Evolutionary conservation across 2,329 filamentous ascomycete species (phyloP).

Genomic region (Tolypocladium tropicale): DNA sequence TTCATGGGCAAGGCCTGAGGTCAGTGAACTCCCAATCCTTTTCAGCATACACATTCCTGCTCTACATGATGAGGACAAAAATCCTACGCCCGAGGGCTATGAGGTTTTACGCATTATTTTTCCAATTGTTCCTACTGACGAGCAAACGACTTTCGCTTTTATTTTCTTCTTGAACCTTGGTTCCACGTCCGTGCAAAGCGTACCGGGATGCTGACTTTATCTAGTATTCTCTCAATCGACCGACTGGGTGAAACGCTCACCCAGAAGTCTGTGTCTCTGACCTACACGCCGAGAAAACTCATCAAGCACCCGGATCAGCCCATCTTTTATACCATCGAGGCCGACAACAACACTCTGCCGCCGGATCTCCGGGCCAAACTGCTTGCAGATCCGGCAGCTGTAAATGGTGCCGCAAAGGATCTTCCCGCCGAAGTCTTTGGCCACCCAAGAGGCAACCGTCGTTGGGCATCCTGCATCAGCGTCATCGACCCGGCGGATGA

Average conservation of each 20-base stretch:
- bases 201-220: background rate
- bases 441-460: conserved; percentile 69
- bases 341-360: conserved; percentile 84
- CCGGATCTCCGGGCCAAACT: conserved; percentile 67
- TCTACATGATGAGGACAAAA: conserved; percentile 54
- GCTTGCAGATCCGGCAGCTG: conserved; percentile 57
- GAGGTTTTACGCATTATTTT: conserved; percentile 46
- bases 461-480: conserved; percentile 95
- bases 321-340: conserved; percentile 88
- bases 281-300: conserved; percentile 83
- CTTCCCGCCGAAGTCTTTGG: conserved; percentile 79
- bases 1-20: conserved; percentile 81
- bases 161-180: background rate
- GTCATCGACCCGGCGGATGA: conserved; percentile 74
- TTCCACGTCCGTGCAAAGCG: too few species aligned
- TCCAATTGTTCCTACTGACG: conserved; percentile 98
- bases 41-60: conserved; percentile 2
- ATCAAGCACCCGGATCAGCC: conserved; percentile 79
- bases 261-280: conserved; percentile 75
- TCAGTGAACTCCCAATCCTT: conserved; percentile 32
- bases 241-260: conserved; percentile 77
- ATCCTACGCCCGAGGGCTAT: conserved; percentile 45
- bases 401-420: conserved; percentile 61
- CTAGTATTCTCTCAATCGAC: conserved; percentile 81
- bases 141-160: conserved; percentile 16